A percentile compares a stretch with the other conserved stretches of the same genome.
These are phyloP conservation scores for Globomyces sp. DNA, from an alignment of 371 early-diverging fungal species.

Conservation along the genomic window DNA sequence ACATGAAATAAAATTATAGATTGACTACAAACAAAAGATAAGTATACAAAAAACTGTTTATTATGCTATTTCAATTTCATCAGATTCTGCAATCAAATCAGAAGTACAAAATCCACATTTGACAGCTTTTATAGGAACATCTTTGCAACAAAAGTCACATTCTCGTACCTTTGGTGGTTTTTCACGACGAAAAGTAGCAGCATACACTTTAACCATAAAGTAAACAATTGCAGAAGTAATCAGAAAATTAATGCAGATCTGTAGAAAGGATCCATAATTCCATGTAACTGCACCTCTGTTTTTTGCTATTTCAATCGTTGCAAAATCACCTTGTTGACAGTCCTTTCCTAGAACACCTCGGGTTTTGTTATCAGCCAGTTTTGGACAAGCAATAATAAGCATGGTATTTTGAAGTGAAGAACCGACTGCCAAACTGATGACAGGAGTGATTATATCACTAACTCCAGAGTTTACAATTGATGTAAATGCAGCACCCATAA, in stretches of 20 bases:
- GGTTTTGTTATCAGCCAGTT: neutral
- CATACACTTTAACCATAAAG: constrained; percentile 32
- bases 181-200: constrained; percentile 24
- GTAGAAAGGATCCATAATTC: constrained; percentile 33
- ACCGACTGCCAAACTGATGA: constrained; percentile 21
- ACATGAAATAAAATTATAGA: too few species aligned
- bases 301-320: constrained; percentile 15
- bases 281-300: constrained; percentile 32
- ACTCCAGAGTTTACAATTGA: constrained; percentile 38
- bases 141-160: constrained; percentile 30
- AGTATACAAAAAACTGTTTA: too few species aligned
- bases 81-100: neutral
- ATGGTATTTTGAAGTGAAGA: constrained; percentile 23
- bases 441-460: constrained; percentile 36
- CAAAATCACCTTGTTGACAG: neutral
- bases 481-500: constrained; percentile 54
- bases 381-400: constrained; percentile 18
- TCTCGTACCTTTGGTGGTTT: constrained; percentile 21
- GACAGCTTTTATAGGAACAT: constrained; percentile 32
- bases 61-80: too few species aligned
- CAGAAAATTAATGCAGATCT: constrained; percentile 35
- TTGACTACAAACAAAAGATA: too few species aligned
- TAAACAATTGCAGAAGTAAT: constrained; percentile 29
- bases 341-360: neutral
- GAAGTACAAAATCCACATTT: constrained; percentile 26